Evolutionary conservation across 2,329 filamentous ascomycete species (phyloP), one percentile per base, ranked within the genome.

Genomic region (Venturia carpophila): DNA sequence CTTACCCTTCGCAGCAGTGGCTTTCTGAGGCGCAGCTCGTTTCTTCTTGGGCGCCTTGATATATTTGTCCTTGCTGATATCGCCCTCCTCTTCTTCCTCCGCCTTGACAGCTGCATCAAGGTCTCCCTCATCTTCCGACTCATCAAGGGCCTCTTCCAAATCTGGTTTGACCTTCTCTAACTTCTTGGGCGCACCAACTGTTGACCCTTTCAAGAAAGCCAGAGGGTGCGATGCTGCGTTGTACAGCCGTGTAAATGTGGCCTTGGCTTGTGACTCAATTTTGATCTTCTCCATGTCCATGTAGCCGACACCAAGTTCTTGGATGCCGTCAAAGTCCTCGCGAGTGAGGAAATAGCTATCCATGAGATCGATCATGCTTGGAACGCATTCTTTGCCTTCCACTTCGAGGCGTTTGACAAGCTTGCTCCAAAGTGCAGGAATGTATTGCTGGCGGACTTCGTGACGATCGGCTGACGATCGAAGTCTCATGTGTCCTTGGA

Each of bases 401-500:
- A 79, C 75, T 70, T 91, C 84, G 64, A 99, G 79, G 66, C 85
- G 83, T 70, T 89, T 87, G 69, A 96, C 82, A 27, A 93, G 82
- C 71, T 88, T 85, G 58, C 89, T 84, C 91, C 93, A 97, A 1
- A 99, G 81, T 1, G 92, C 79, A 0, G 94, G 94, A 69, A 99
- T 78, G 71, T 99, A 99, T 72, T 96, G 90, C 75, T 99, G 93
- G 49, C 94, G 88, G 69, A 97, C 86, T 75, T 99, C 94, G 72
- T 96, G 89, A 64, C 93, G 86, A 73, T 99, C 94, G 30, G 91
- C 94, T 45, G 92, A 95, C 13, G 91, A 88, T 69, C 87, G 87
- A 66, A 99, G 84, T 10, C 94, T 89, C 92, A 99, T 97, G 73
- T 99, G 94, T 5, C 92, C 91, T 74, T 99, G 94, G 6, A 99